Percentiles rank a stretch among this genome's conserved stretches.
These are phyloP conservation scores for Chlamydomonas incerta DNA, from an alignment of 139 green algal species.

Conservation along the genomic window DNA sequence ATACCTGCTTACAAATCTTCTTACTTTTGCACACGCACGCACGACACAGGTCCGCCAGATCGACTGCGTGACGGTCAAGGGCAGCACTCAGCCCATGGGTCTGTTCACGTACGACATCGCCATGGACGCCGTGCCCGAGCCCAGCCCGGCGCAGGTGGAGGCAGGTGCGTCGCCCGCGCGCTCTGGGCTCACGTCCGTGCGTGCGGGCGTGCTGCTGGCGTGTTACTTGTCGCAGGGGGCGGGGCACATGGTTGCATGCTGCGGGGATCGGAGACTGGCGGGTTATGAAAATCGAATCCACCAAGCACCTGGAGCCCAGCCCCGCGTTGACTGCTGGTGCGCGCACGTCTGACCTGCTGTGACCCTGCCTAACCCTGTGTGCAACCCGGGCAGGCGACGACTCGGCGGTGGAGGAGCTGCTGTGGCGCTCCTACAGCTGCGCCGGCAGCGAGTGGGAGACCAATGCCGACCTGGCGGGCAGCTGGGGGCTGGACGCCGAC, in stretches of 20 bases:
- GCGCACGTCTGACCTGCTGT: too few relatives aligned
- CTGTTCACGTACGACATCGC: constrained; percentile 87
- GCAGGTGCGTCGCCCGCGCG: background rate
- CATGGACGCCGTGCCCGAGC: constrained; percentile 47
- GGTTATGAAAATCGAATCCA: too few relatives aligned
- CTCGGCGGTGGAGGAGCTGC: constrained; percentile 45
- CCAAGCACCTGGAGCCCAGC: too few relatives aligned
- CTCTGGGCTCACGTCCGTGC: too few relatives aligned
- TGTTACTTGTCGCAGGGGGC: too few relatives aligned
- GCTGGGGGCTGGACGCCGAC: constrained; percentile 60
- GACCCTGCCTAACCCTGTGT: background rate
- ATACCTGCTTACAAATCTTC: background rate
- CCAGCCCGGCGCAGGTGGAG: background rate
- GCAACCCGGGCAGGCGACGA: constrained; percentile 4
- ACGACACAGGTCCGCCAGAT: constrained; percentile 80
- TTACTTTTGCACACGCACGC: background rate
- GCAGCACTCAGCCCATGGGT: constrained; percentile 82
- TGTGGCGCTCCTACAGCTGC: constrained; percentile 48
- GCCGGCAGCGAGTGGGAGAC: constrained; percentile 77
- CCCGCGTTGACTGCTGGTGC: too few relatives aligned
- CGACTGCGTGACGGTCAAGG: constrained; percentile 95
- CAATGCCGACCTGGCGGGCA: constrained; percentile 81
- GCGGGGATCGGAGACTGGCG: too few relatives aligned
- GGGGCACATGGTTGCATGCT: too few relatives aligned
- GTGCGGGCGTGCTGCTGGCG: too few relatives aligned